A percentile compares a stretch with the other conserved stretches of the same genome.
Conservation (phyloP, 73 alveolate species). For the Paramecium primaurelia region DNA sequence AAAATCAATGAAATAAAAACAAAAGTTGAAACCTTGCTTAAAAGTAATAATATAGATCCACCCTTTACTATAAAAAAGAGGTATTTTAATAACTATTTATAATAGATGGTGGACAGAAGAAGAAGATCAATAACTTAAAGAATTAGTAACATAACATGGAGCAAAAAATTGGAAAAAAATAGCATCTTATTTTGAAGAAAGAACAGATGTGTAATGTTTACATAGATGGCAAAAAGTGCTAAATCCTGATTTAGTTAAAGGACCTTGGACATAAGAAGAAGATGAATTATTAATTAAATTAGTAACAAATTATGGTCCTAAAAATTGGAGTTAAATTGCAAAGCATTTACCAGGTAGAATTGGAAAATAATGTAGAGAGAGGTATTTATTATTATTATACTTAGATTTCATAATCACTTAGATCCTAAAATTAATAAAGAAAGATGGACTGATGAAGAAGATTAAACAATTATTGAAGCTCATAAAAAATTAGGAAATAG, state of each 20-base stretch:
- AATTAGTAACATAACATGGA: slow-evolving; percentile 67
- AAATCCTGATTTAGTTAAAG: slow-evolving; percentile 87
- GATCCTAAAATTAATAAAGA: slow-evolving; percentile 91
- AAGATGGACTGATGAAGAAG: slow-evolving; percentile 96
- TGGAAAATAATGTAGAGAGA: slow-evolving; percentile 96
- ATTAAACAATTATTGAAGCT: slow-evolving; percentile 82
- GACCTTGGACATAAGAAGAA: slow-evolving; percentile 97
- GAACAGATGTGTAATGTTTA: slow-evolving; percentile 82
- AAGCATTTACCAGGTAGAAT: slow-evolving; percentile 96
- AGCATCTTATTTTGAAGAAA: slow-evolving; percentile 71
- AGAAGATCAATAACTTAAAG: slow-evolving; percentile 69
- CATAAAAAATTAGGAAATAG: slow-evolving; percentile 91
- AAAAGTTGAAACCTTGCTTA: slow-evolving; percentile 7
- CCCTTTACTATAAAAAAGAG: slow-evolving; percentile 25
- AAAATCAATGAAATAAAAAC: slow-evolving; percentile 4
- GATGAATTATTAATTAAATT: slow-evolving; percentile 84
- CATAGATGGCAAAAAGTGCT: slow-evolving; percentile 87
- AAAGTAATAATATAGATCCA: slow-evolving; percentile 30
- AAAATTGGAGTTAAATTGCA: slow-evolving; percentile 95
- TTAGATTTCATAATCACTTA: slow-evolving; percentile 96
- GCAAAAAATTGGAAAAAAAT: slow-evolving; percentile 85
- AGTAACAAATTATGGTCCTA: slow-evolving; percentile 89
- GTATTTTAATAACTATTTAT: not conserved
- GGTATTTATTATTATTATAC: slow-evolving; percentile 7
- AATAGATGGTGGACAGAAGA: slow-evolving; percentile 75